Evolutionary conservation across 2,329 filamentous ascomycete species (phyloP), one percentile per base, ranked within the genome.

Genomic region (Chrysoporthe deuterocubensis): DNA sequence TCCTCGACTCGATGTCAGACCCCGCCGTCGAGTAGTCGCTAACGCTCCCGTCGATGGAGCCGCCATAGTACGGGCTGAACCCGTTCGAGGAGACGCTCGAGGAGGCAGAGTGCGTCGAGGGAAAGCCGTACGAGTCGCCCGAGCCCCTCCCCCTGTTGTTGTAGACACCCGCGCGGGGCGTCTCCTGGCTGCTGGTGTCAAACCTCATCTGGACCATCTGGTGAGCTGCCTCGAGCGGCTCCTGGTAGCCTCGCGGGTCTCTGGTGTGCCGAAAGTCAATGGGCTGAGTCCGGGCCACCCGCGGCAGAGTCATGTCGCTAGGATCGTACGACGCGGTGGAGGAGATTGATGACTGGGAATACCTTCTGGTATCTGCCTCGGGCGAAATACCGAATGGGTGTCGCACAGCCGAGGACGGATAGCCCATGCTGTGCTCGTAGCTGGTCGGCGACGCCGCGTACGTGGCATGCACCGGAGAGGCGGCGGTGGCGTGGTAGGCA

Each of bases 11-110:
- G 68, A 97, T 92, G 70, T 97, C 94, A 61, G 93, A 95, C 4
- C 93, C 89, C 21, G 89, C 91, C 40, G 94, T 96, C 75, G 94
- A 97, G 81, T 97, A 97, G 78, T 97, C 95, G 71, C 94, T 96
- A 5, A 96, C 90, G 4, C 91, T 93, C 6, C 91, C 92, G 72
- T 94, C 92, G 69, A 93, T 91, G 0, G 93, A 96, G 67, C 92
- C 91, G 32, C 56, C 43, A 78, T 96, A 97, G 79, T 96, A 97
- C 58, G 87, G 88, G 72, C 90, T 90, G 76, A 94, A 96, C 72
- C 92, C 90, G 60, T 88, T 89, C n/a, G 86, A 89, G 0, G 95
- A 98, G 70, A 97, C 94, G 58, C 94, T 97, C 0, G 95, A 98
- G 78, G 91, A 94, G 32, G 90, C 89, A 2, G 93, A 96, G 76